Percentiles rank a stretch among this genome's conserved stretches.
Evolutionary conservation across 495 filamentous ascomycete species (phyloP).

Genomic region (Sordaria brevicollis): DNA sequence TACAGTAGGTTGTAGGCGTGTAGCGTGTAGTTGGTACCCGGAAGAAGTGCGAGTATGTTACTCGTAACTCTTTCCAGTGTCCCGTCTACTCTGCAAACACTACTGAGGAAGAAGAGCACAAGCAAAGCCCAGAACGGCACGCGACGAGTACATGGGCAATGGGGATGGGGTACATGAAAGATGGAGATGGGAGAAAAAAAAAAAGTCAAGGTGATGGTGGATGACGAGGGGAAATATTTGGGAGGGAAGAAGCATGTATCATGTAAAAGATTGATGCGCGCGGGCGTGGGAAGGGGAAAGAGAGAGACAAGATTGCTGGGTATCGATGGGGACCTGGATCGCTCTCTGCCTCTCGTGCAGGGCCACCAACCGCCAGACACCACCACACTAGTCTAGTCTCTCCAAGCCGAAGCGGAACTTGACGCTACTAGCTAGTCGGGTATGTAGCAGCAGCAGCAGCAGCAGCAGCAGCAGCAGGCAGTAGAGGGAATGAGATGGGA

Average conservation of each 20-base stretch:
- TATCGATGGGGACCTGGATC: not conserved
- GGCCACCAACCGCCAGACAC: not conserved
- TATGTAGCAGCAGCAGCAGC: no score
- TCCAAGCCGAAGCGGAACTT: not conserved
- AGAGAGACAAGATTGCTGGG: not conserved
- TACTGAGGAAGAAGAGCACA: not conserved
- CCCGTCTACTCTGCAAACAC: not conserved
- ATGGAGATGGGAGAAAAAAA: no score
- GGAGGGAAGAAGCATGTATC: constrained; percentile 2
- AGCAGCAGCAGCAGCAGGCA: not conserved
- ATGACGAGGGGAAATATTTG: not conserved
- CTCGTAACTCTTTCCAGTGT: not conserved
- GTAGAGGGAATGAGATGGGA: not conserved
- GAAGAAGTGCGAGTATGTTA: not conserved
- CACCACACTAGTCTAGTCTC: not conserved
- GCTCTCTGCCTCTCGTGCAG: not conserved
- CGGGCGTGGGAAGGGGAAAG: constrained; percentile 2
- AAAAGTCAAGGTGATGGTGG: not conserved
- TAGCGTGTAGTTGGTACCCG: not conserved
- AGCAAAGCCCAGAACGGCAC: constrained; percentile 10
- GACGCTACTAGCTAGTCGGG: not conserved
- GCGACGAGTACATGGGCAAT: constrained; percentile 17
- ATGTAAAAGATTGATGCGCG: not conserved
- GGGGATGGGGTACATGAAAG: constrained; percentile 20
- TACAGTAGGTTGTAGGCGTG: not conserved